Base-by-base conservation (phyloP, 2,329 filamentous ascomycete species). In the Phialophora macrospora region DNA sequence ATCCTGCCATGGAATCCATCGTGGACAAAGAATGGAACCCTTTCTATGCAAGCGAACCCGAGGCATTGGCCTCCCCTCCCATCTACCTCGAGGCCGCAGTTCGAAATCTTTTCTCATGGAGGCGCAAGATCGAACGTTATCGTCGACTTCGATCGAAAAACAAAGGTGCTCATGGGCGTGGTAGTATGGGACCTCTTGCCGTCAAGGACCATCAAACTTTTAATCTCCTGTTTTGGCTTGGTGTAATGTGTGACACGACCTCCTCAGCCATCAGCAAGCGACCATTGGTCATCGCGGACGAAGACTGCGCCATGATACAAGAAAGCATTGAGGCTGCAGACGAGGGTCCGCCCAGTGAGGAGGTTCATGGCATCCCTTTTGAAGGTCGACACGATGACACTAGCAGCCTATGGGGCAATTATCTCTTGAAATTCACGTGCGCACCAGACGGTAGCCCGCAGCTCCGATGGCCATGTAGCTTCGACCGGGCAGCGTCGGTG, bases 221-320 rank as follows among this genome's bases (percentile, higher is more conserved):
- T 32, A 79, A 83, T 14, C 74, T 87, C 8, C 72, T 87, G 1
- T 87, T 84, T 71, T 88, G 85, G 85, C 76, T 88, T 14, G 83
- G 82, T 0, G 77, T 86, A 55, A 87, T 87, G 85, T 84, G 86
- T 55, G 85, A 87, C 70, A 87, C 85, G 0, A 74, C 86, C 7
- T 85, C 83, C 0, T 80, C 85, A 0, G 83, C 84, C 0, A 84
- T 87, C 78, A 80, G 82, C 59, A 77, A 79, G 54, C 78, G 80
- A 1, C 79, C 80, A 1, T 70, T 81, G 0, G 78, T 82, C 1
- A 77, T 83, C 6, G 78, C 78, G 1, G 80, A 82, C 63, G 80
- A 82, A 68, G 81, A 83, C 63, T 81, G 79, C 59, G 76, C 81
- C 54, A 74, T 80, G 48, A 74, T 72, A 52, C 51, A 48, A 22